These are phyloP conservation scores for Paramecium sexaurelia DNA, from an alignment of 73 alveolate genomes.

Conservation along the genomic window DNA sequence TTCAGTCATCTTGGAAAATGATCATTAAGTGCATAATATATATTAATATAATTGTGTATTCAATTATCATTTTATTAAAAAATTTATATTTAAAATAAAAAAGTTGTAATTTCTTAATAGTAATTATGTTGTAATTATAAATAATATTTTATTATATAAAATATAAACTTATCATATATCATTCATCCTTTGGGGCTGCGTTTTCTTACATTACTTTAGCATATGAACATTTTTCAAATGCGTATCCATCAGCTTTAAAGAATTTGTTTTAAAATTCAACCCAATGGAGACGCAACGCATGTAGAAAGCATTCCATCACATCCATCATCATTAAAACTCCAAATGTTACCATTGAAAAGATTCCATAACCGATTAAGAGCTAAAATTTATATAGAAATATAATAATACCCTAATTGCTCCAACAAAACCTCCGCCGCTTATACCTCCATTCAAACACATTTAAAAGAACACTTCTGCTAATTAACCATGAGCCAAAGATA, in stretches of 20 bases:
- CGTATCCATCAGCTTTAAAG: slow-evolving; percentile 93
- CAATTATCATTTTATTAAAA: background rate
- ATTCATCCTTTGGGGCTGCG: background rate
- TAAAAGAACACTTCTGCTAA: slow-evolving; percentile 95
- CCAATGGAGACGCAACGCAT: slow-evolving; percentile 97
- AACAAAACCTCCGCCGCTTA: slow-evolving; percentile 62
- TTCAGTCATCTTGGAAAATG: slow-evolving; percentile 52
- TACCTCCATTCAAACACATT: slow-evolving; percentile 81
- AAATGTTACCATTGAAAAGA: slow-evolving; percentile 86
- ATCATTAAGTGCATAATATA: background rate
- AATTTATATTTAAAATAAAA: background rate
- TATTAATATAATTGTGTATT: background rate
- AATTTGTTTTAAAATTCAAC: slow-evolving; percentile 97
- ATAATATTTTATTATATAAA: background rate
- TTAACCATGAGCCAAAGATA: slow-evolving; percentile 97
- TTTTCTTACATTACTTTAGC: slow-evolving; percentile 61
- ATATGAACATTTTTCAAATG: slow-evolving; percentile 88
- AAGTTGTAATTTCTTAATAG: background rate
- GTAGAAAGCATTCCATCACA: slow-evolving; percentile 96
- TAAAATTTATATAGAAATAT: slow-evolving; percentile 39
- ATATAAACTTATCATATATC: background rate
- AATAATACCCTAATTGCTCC: background rate
- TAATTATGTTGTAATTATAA: background rate
- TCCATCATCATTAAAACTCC: slow-evolving; percentile 98
- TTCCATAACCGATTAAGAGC: slow-evolving; percentile 78